phyloP scores from a whole-genome alignment of 2,329 filamentous ascomycete genomes.

The Trichophyton equinum region DNA sequence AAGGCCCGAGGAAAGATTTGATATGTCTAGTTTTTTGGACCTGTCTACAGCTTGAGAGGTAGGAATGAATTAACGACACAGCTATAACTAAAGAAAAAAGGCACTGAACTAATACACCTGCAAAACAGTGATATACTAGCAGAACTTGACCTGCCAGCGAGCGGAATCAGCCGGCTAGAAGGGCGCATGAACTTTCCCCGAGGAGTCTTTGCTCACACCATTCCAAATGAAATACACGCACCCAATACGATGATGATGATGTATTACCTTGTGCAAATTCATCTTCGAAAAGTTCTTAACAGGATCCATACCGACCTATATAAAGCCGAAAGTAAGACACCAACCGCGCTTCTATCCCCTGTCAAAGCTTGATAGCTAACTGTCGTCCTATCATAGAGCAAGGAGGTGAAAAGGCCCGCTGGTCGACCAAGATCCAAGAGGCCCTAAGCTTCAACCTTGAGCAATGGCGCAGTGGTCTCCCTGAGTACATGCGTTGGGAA shows the following conservation, averaged over 20 bases:
- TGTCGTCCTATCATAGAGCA: neutral
- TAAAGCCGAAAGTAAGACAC: constrained; percentile 26
- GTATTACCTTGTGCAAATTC: constrained; percentile 51
- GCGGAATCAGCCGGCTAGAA: constrained; percentile 47
- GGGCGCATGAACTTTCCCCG: constrained; percentile 31
- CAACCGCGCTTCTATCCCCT: neutral
- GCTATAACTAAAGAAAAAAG: neutral
- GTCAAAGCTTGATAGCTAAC: neutral
- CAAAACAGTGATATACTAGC: constrained; percentile 67
- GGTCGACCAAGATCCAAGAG: constrained; percentile 30
- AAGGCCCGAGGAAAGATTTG: constrained; percentile 42
- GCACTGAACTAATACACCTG: neutral
- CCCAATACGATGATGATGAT: constrained; percentile 37
- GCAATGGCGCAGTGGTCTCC: constrained; percentile 42
- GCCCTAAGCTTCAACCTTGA: constrained; percentile 38
- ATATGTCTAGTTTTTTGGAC: constrained; percentile 79
- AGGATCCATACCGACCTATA: constrained; percentile 45
- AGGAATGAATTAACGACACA: constrained; percentile 9
- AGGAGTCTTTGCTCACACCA: constrained; percentile 23
- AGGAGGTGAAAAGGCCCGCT: constrained; percentile 19
- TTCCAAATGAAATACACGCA: constrained; percentile 23
- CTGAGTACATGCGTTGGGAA: constrained; percentile 45
- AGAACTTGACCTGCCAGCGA: constrained; percentile 57
- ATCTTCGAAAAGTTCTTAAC: constrained; percentile 46
- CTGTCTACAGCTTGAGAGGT: constrained; percentile 84